Conservation (phyloP, 2,329 filamentous ascomycete species). For the Zopfia rhizophila region DNA sequence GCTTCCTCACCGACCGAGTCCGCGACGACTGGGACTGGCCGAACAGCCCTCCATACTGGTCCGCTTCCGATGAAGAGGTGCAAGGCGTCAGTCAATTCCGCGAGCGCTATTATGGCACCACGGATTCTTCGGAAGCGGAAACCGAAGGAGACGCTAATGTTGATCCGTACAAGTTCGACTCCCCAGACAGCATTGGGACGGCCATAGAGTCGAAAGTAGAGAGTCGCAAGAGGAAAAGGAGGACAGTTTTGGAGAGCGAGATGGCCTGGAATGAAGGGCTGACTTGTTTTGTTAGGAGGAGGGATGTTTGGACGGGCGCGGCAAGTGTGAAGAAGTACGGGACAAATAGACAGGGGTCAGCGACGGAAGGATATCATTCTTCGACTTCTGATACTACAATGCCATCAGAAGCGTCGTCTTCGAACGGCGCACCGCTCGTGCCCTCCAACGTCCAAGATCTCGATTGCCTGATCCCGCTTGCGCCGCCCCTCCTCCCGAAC, state of each 20-base stretch:
- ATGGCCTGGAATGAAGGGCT: conserved; percentile 81
- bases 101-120: conserved; percentile 56
- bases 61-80: conserved; percentile 48
- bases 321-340: conserved; percentile 55
- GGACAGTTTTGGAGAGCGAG: conserved; percentile 52
- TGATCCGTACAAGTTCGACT: conserved; percentile 56
- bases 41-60: conserved; percentile 38
- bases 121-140: conserved; percentile 36
- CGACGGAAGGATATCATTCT: conserved; percentile 26
- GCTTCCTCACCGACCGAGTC: conserved; percentile 54
- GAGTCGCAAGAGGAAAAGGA: conserved; percentile 50
- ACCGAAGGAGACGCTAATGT: conserved; percentile 21
- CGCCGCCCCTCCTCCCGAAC: conserved; percentile 74
- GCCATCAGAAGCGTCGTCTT: conserved; percentile 55
- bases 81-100: conserved; percentile 50
- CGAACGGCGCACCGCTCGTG: conserved; percentile 12
- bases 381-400: conserved; percentile 22
- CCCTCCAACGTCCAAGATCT: conserved; percentile 9
- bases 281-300: conserved; percentile 78
- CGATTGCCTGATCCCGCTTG: conserved; percentile 73
- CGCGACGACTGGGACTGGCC: conserved; percentile 60
- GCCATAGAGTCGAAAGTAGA: conserved; percentile 44
- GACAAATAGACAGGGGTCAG: conserved; percentile 23
- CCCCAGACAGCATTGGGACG: conserved; percentile 56
- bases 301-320: conserved; percentile 88